These are phyloP conservation scores for Cladosporium sp. DNA, from an alignment of 2,329 filamentous ascomycete species.

Conservation along the genomic window DNA sequence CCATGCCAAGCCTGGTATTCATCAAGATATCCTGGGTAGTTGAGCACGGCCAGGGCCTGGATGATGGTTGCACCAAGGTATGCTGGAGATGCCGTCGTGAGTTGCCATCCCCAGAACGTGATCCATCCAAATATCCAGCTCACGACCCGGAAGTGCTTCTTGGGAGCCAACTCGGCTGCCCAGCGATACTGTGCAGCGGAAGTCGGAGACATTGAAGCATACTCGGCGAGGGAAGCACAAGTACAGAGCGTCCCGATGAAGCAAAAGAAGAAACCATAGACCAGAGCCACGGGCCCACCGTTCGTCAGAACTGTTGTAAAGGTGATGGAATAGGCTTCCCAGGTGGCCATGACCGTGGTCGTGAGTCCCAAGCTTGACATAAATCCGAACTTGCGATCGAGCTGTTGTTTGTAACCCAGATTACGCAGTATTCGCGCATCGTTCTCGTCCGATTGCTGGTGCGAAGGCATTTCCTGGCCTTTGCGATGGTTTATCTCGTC, in stretches of 20 bases:
- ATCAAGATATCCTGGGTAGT: slow-evolving; percentile 19
- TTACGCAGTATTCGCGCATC: not conserved
- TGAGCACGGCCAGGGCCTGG: slow-evolving; percentile 26
- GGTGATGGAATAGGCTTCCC: not conserved
- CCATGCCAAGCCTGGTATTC: slow-evolving; percentile 8
- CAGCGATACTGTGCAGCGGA: slow-evolving; percentile 37
- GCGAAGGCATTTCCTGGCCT: not conserved
- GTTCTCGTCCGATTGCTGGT: not conserved
- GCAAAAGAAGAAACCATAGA: not conserved
- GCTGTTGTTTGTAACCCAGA: not conserved
- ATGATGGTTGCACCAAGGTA: slow-evolving; percentile 15
- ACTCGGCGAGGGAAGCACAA: not conserved
- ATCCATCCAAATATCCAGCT: slow-evolving; percentile 47
- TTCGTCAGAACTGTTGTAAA: not conserved
- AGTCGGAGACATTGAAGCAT: slow-evolving; percentile 40
- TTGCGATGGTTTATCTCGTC: not conserved
- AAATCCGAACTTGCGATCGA: not conserved
- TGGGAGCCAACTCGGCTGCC: slow-evolving; percentile 42
- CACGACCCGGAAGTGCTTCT: slow-evolving; percentile 35
- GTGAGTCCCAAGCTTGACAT: not conserved
- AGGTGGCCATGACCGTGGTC: not conserved
- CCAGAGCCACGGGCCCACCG: not conserved
- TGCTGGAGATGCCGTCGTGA: not conserved
- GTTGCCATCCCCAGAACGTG: slow-evolving; percentile 32
- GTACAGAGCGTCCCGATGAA: not conserved